These are phyloP conservation scores for Eudorina sp. DNA, from an alignment of 139 green algal species.

Conservation along the genomic window DNA sequence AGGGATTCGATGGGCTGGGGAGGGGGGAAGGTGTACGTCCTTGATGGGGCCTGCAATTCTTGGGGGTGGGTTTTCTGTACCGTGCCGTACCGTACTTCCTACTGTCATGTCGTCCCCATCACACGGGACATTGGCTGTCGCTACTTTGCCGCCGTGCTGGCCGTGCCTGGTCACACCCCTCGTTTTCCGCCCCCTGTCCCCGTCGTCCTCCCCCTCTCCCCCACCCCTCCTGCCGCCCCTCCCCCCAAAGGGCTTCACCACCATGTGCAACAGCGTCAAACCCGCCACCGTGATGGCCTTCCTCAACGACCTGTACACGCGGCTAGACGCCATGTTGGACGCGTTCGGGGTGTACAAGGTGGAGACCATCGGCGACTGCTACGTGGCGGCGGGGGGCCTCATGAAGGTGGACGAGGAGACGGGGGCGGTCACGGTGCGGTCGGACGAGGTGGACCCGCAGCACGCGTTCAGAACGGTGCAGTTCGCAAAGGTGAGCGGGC, in stretches of 20 bases:
- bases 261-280: constrained; percentile 8
- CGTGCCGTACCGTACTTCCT: too few species aligned
- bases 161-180: too few species aligned
- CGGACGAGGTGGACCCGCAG: constrained; percentile 41
- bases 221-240: background rate
- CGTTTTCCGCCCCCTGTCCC: too few species aligned
- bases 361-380: constrained; percentile 66
- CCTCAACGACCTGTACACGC: constrained; percentile 46
- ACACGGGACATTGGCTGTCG: too few species aligned
- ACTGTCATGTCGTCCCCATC: too few species aligned
- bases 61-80: too few species aligned
- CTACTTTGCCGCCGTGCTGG: too few species aligned
- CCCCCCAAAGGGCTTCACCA: constrained; percentile 28
- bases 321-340: constrained; percentile 31
- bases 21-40: too few species aligned
- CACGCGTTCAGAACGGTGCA: constrained; percentile 44
- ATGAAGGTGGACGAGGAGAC: constrained; percentile 48
- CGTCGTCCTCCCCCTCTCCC: background rate
- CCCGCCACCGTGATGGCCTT: constrained; percentile 30
- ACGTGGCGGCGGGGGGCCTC: constrained; percentile 60
- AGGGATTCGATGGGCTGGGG: too few species aligned
- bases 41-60: too few species aligned
- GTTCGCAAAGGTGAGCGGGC: constrained; percentile 35
- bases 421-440: constrained; percentile 46
- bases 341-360: constrained; percentile 49